Evolutionary conservation across 768 basidiomycete genomes (phyloP).

Genomic region (Panaeolus papilionaceus): DNA sequence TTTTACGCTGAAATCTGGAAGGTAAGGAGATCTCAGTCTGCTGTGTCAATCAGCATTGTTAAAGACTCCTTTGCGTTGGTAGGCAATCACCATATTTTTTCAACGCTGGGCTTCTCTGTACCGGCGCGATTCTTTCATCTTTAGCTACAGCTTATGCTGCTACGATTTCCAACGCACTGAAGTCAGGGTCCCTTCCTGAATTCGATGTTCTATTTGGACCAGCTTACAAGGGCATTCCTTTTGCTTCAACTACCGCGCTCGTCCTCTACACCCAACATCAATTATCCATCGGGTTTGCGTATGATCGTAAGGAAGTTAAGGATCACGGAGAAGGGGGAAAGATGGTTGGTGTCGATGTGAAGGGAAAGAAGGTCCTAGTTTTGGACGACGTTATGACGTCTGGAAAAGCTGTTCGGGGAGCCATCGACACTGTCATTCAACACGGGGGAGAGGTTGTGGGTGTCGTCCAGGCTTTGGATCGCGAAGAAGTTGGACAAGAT

Average conservation of each 20-base stretch:
- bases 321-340: slow-evolving; percentile 95
- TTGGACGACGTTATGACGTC: slow-evolving; percentile 97
- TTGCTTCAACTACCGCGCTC: slow-evolving; percentile 86
- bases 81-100: slow-evolving; percentile 97
- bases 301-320: slow-evolving; percentile 95
- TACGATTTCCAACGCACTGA: slow-evolving; percentile 66
- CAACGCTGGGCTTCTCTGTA: slow-evolving; percentile 89
- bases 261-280: slow-evolving; percentile 71
- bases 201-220: slow-evolving; percentile 95
- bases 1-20: slow-evolving; percentile 94
- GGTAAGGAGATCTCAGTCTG: slow-evolving; percentile 53
- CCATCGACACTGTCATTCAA: slow-evolving; percentile 73
- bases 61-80: slow-evolving; percentile 20
- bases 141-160: slow-evolving; percentile 85
- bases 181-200: slow-evolving; percentile 38
- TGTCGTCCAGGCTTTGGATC: slow-evolving; percentile 85
- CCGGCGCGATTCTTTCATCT: slow-evolving; percentile 79
- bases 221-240: slow-evolving; percentile 96
- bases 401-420: slow-evolving; percentile 85
- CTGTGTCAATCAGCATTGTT: slow-evolving; percentile 11
- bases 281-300: slow-evolving; percentile 78
- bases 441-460: slow-evolving; percentile 87
- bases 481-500: slow-evolving; percentile 83
- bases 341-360: slow-evolving; percentile 86
- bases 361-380: slow-evolving; percentile 83